A percentile compares a stretch with the other conserved stretches of the same genome.
Conservation (phyloP, 2,329 filamentous ascomycete genomes). For the Arthrobotrys entomopaga region DNA sequence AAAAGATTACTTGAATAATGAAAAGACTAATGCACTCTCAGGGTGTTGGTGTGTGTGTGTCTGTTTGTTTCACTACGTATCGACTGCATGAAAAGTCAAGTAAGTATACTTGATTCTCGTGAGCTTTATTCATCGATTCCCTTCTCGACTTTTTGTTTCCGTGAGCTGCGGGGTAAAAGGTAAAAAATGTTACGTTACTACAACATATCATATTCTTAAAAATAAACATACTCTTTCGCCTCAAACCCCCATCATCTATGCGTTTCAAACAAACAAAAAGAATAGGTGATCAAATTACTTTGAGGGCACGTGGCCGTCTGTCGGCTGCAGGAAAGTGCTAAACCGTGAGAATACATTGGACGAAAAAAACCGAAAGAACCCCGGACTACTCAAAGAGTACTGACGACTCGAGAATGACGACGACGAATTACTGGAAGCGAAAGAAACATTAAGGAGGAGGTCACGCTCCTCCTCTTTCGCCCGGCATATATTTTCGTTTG, state of each 20-base stretch:
- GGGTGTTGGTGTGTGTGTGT: too few relatives aligned
- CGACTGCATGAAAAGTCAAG: background rate
- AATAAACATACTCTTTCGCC: background rate
- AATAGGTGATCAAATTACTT: conserved; percentile 1
- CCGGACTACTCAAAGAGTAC: too few relatives aligned
- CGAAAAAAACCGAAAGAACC: conserved; percentile 5
- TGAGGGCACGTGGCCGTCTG: conserved; percentile 23
- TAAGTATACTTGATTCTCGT: conserved; percentile 24
- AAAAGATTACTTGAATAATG: too few relatives aligned
- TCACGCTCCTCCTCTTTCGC: conserved; percentile 2
- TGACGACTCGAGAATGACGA: background rate
- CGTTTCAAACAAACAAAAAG: background rate
- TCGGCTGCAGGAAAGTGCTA: conserved; percentile 4
- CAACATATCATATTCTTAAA: too few relatives aligned
- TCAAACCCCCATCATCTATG: too few relatives aligned
- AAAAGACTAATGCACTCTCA: conserved; percentile 14
- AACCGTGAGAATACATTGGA: conserved; percentile 15
- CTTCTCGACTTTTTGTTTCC: too few relatives aligned
- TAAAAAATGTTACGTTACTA: background rate
- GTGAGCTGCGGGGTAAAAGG: conserved; percentile 16
- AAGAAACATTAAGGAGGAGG: background rate
- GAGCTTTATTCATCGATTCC: too few relatives aligned
- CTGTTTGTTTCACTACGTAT: conserved; percentile 39
- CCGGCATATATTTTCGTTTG: background rate
- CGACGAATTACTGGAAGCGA: background rate